Base-by-base conservation (phyloP, 352 stramenopile species). In the Phytophthora pinifolia region DNA sequence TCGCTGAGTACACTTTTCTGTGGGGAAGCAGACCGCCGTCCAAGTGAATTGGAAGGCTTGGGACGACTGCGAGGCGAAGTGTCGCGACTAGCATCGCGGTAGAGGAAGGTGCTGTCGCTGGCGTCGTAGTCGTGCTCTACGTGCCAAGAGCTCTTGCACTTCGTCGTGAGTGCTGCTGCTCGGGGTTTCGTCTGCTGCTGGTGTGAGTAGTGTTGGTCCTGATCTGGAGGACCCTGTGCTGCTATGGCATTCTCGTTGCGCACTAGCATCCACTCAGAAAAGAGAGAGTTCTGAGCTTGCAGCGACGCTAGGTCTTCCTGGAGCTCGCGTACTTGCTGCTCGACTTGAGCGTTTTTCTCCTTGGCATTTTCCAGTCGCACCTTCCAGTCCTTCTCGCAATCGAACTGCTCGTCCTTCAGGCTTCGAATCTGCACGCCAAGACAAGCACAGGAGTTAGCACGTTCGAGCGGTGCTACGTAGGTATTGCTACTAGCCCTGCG, bases 261-360 rank as follows among this genome's bases (percentile, higher is more conserved):
- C 43, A 92, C 76, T 5, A 90, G 70, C 83, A 90, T 87, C 74
- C 79, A 92, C 54, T 92, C 79, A 15, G 80, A 90, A 31, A 87
- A 80, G 27, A 89, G 52, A 7, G 73, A 74, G 46, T 88, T 90
- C 45, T 89, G 77, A 9, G 74, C 62, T 8, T 82, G 75, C 15
- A 91, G 47, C 0, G 80, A 74, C 4, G 58, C 56, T 9, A 89
- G 51, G 27, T 94, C 84, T n/a, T 62, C 59, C 36, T 90, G 63
- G 13, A 91, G 55, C 31, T 90, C 82, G 1, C 45, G 34, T 1
- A 88, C 56, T 27, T 79, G 67, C 17, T 71, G 60, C 17, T 80
- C 65, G 1, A 84, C 33, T 10, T 68, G 56, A 2, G 67, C 51
- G 44, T 78, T 89, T 31, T 82, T 66, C 32, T 73, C 70, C 18